Conservation (phyloP, 257 asterid species). For the Solanum lycopersicoides region DNA sequence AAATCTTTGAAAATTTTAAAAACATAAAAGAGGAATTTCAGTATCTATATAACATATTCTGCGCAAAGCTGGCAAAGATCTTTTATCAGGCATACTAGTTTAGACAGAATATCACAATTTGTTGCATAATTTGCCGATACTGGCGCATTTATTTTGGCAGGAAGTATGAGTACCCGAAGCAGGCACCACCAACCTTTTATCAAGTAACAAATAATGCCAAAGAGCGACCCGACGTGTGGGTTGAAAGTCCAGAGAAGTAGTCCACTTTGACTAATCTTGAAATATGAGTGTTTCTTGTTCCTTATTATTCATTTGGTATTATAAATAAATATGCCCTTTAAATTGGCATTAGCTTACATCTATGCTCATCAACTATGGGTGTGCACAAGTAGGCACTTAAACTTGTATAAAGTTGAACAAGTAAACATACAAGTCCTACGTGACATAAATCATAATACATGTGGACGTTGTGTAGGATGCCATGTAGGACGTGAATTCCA, state of each 20-base stretch:
- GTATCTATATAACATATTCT: neutral
- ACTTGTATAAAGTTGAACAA: neutral
- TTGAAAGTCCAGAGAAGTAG: constrained; percentile 95
- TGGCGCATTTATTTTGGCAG: constrained; percentile 24
- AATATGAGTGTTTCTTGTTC: neutral
- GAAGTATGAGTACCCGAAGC: constrained; percentile 82
- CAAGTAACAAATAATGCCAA: constrained; percentile 87
- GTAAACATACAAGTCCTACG: neutral
- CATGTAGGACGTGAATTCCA: neutral
- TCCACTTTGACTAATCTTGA: constrained; percentile 12
- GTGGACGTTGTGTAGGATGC: neutral
- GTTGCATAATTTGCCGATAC: neutral
- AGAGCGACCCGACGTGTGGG: constrained; percentile 99
- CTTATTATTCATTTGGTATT: neutral
- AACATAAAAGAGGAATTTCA: neutral
- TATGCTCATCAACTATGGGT: neutral
- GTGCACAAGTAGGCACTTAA: neutral
- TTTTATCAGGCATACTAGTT: neutral
- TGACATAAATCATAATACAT: neutral
- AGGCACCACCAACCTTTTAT: constrained; percentile 83
- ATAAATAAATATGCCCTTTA: neutral
- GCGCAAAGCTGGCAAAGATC: neutral
- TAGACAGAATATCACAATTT: neutral
- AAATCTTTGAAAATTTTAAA: neutral
- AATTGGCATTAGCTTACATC: neutral